Base-by-base conservation (phyloP, 208 protist genomes). In the Trichomonas vaginalis region DNA sequence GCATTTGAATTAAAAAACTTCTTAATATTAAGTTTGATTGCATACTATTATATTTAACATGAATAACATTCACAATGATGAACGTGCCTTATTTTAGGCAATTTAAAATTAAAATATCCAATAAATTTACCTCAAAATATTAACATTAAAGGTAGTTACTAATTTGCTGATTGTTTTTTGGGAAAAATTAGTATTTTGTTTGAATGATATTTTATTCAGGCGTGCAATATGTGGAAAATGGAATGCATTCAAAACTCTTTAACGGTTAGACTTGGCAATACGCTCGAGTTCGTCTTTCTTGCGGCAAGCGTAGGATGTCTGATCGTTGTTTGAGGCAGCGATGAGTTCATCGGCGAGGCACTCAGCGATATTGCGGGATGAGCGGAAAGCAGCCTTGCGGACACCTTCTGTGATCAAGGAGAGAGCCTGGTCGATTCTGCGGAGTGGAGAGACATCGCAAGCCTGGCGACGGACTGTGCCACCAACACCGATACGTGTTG, bases 261-360 rank as follows among this genome's bases (percentile, higher is more conserved):
- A 99, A 97, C 99, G 98, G 98, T 99, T 99, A 96, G 98, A 98
- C 98, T 99, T 99, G 97, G 99, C 99, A 96, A 99, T 98, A 98
- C 99, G 98, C 98, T 99, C 99, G 95, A 99, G 98, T 98, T 99
- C 99, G 98, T 99, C 99, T 98, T 99, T 99, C 98, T 99, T 99
- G 97, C 99, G 99, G 97, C 99, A 99, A 96, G 99, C 99, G 97
- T 99, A 99, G 40, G 98, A 99, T 97, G 99, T 99, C 96, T 98
- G 98, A 90, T 98, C 99, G 46, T 98, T 96, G 95, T 96, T 8
- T 35, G 95, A 27, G 95, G 99, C 98, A 96, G 98, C 98, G 96
- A 99, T 99, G 96, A 99, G 98, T 98, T 99, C 99, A 97, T 99
- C 99, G 96, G 99, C 99, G 99, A 97, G 98, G 98, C 99, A 99